These are phyloP conservation scores for Talaromyces sp. DNA, from an alignment of 2,329 filamentous ascomycete genomes.

Conservation along the genomic window DNA sequence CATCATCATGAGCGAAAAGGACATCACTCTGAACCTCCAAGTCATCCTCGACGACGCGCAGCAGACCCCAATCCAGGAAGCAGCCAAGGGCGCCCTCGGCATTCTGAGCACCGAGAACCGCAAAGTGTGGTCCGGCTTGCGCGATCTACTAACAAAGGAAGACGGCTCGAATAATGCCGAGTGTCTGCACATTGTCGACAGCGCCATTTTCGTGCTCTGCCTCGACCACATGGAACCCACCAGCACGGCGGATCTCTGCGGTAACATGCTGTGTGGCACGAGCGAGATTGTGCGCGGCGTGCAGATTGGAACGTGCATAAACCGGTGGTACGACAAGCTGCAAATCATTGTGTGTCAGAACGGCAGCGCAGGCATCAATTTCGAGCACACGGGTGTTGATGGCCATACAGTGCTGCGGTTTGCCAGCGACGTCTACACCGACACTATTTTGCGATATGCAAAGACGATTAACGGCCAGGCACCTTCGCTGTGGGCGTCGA, in stretches of 20 bases:
- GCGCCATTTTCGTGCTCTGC: conserved; percentile 85
- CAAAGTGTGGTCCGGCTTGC: conserved; percentile 88
- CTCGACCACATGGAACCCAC: conserved; percentile 86
- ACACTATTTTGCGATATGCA: conserved; percentile 93
- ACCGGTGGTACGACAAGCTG: conserved; percentile 98
- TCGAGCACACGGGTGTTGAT: conserved; percentile 96
- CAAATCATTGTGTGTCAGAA: conserved; percentile 99
- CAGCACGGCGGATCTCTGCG: conserved; percentile 78
- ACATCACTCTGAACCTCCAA: conserved; percentile 84
- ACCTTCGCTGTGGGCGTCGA: conserved; percentile 84
- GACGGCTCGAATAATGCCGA: conserved; percentile 91
- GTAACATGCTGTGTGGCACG: conserved; percentile 97
- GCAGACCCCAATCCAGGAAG: conserved; percentile 84
- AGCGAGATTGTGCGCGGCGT: conserved; percentile 88
- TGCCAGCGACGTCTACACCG: conserved; percentile 92
- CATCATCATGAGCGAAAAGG: conserved; percentile 94
- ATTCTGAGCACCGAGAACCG: conserved; percentile 95
- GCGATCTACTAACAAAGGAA: conserved; percentile 81
- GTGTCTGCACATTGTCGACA: conserved; percentile 91
- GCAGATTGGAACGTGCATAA: conserved; percentile 95
- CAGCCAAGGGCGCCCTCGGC: conserved; percentile 88
- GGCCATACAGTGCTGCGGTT: conserved; percentile 95
- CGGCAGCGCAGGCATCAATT: conserved; percentile 96
- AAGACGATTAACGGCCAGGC: conserved; percentile 92
- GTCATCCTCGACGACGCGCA: conserved; percentile 88